Conservation (phyloP, 345 rosid species). For the Eucalyptus pauciflora region DNA sequence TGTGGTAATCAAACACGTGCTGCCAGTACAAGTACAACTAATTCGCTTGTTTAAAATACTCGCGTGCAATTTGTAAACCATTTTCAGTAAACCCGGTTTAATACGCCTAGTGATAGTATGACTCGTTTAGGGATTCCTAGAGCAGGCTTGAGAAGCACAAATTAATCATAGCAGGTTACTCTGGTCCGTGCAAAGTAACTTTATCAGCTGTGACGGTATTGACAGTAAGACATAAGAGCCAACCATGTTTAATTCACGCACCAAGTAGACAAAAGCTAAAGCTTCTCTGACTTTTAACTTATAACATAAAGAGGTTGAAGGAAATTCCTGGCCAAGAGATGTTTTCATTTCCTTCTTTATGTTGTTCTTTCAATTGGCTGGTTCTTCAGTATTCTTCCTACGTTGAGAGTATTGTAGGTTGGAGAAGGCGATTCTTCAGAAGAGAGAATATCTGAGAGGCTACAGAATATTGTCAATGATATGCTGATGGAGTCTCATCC, state of each 20-base stretch:
- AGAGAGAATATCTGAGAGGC: slow-evolving; percentile 12
- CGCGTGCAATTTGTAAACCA: neutral
- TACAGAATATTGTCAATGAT: slow-evolving; percentile 13
- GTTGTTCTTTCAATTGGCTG: neutral
- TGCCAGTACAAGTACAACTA: neutral
- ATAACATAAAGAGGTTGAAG: neutral
- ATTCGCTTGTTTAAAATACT: neutral
- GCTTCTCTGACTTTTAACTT: neutral
- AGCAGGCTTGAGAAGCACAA: neutral
- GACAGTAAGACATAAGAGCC: neutral
- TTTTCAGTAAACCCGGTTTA: neutral
- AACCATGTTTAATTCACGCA: neutral
- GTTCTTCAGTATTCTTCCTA: neutral
- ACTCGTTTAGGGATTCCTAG: neutral
- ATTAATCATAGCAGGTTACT: neutral
- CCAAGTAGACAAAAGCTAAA: neutral
- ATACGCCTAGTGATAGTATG: neutral
- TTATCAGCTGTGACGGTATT: neutral
- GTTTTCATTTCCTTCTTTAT: neutral
- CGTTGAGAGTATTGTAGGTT: slow-evolving; percentile 1
- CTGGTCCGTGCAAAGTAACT: neutral
- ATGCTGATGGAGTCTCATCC: neutral
- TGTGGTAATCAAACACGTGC: neutral
- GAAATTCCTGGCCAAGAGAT: neutral
- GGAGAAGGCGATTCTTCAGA: slow-evolving; percentile 5